Base-by-base conservation (phyloP, 176 grass and related monocot species). In the Zizania latifolia region DNA sequence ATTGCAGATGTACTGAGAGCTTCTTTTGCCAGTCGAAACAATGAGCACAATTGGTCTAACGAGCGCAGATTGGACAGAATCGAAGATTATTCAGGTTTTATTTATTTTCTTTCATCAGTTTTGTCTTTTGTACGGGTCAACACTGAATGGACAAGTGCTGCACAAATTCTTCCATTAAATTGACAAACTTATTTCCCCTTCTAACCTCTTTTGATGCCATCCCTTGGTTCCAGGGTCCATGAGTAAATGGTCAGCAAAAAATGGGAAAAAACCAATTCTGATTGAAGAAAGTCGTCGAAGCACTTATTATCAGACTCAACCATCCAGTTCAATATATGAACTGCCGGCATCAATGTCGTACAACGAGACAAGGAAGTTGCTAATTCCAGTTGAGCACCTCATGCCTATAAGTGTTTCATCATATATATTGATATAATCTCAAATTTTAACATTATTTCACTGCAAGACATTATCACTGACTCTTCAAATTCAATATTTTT, bases 231-330 rank as follows among this genome's bases (percentile, higher is more conserved):
- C 78, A 94, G 95, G 86, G 55, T 84, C 68, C 14, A 82, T 81
- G 23, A 59, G 78, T 50, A 92, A 77, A 81, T 81, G 78, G 72
- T 67, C 69, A 13, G 27, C 46, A 1, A 94, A 86, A 87, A 79
- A 72, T 75, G 88, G 84, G 13, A 94, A 86, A 77, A 94, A 82
- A 37, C 64, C 77, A 58, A 10, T 73, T 81, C 36, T 80, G 15
- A 90, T 94, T 32, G 95, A 94, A 77, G 91, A 94, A 27, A 86
- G 78, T 81, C 82, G 85, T 5, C 85, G 92, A 21, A 94, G 76
- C 60, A 88, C 95, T 61, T 99, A 99, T 77, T 87, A 73, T 38
- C 84, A 88, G 11, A 9, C 85, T 24, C 78, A 86, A 17, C 79
- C 72, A 33, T 90, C 84, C 33, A 79, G 63, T 80, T 84, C 86